Conservation (phyloP, 176 grass and related monocot species). For the Echinochloa phyllopogon region DNA sequence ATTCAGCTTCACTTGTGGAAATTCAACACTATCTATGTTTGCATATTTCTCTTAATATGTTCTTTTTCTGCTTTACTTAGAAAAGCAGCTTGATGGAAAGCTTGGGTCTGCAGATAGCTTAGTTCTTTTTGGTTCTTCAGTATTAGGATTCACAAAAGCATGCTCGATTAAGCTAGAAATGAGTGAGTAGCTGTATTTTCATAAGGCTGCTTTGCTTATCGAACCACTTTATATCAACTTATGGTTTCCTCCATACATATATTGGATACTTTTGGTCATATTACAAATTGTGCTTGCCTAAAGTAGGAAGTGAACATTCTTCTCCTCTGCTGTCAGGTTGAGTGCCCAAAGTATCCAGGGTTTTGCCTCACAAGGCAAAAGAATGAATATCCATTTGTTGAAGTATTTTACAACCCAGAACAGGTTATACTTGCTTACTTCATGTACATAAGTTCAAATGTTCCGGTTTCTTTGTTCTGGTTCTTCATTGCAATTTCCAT, state of each 20-base stretch:
- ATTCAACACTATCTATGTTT: not conserved
- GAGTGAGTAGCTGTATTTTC: not conserved
- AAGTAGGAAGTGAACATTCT: conserved; percentile 14
- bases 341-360: conserved; percentile 96
- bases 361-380: conserved; percentile 90
- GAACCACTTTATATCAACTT: conserved; percentile 23
- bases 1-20: not conserved
- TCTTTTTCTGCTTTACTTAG: not conserved
- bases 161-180: not conserved
- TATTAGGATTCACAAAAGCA: conserved; percentile 18
- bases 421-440: conserved; percentile 57
- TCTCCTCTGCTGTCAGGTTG: conserved; percentile 55
- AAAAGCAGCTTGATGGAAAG: not conserved
- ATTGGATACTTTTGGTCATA: not conserved
- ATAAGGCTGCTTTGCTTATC: not conserved
- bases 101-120: conserved; percentile 22
- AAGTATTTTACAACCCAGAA: conserved; percentile 94
- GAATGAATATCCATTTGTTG: conserved; percentile 96
- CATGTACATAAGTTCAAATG: not conserved
- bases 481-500: not conserved
- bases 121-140: not conserved
- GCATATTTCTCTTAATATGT: not conserved
- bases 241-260: not conserved
- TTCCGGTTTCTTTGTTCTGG: conserved; percentile 23
- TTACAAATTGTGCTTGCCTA: not conserved